phyloP scores from a whole-genome alignment of 441 rosid genomes.

The Mallotus repandus region DNA sequence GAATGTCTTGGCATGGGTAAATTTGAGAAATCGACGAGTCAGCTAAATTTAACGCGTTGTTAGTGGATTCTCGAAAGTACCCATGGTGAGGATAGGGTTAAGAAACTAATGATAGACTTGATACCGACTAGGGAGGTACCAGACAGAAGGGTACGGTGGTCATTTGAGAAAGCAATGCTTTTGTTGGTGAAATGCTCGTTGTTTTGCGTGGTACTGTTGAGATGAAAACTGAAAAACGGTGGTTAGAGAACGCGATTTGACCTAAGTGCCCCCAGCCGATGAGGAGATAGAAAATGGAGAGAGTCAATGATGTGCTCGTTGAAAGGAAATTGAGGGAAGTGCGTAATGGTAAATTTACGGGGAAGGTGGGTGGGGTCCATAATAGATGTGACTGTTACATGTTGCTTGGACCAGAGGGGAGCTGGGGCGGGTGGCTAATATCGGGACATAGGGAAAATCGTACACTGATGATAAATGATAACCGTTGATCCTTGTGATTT shows the following conservation, averaged over 20 bases:
- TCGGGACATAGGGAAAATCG: background rate
- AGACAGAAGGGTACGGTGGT: conserved; percentile 14
- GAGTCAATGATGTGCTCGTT: background rate
- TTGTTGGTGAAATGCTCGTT: background rate
- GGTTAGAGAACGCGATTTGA: conserved; percentile 1
- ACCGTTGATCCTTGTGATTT: too few relatives aligned
- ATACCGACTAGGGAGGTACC: background rate
- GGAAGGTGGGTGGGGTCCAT: background rate
- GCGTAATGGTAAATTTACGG: background rate
- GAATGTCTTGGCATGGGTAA: conserved; percentile 19
- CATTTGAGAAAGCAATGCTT: background rate
- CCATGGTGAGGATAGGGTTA: background rate
- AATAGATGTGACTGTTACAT: background rate
- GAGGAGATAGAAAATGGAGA: background rate
- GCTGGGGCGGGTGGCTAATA: too few relatives aligned
- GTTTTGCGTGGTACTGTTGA: background rate
- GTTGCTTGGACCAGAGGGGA: background rate
- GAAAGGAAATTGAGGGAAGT: background rate
- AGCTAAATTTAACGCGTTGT: background rate
- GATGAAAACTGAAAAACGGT: background rate
- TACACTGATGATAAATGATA: too few relatives aligned
- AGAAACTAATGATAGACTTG: background rate
- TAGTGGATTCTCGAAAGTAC: background rate
- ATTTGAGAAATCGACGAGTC: conserved; percentile 11
- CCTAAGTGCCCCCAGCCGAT: conserved; percentile 20